Evolutionary conservation across 2,329 filamentous ascomycete genomes (phyloP).

Genomic region (Xylaria sp.): DNA sequence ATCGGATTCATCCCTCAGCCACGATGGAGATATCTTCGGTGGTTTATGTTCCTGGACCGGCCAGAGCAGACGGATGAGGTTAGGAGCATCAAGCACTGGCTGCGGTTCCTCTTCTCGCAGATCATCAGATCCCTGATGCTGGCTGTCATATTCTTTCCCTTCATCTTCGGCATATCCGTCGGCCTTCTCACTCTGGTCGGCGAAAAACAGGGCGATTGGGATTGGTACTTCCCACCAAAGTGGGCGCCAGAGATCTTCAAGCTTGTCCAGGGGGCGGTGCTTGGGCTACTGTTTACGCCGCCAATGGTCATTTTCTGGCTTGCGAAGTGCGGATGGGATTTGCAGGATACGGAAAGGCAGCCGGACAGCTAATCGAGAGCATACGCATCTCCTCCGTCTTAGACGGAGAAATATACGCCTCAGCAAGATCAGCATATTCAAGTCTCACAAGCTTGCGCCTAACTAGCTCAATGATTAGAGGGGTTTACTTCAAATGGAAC

Average conservation of each 20-base stretch:
- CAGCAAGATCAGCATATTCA: not conserved
- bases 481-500: no score
- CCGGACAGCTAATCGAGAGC: not conserved
- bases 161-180: slow-evolving; percentile 58
- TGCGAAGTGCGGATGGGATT: slow-evolving; percentile 59
- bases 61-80: slow-evolving; percentile 43
- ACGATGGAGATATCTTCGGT: slow-evolving; percentile 49
- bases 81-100: slow-evolving; percentile 48
- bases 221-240: slow-evolving; percentile 55
- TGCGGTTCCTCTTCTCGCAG: slow-evolving; percentile 51
- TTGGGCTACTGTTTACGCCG: slow-evolving; percentile 60
- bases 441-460: not conserved
- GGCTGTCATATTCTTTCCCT: slow-evolving; percentile 53
- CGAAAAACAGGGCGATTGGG: slow-evolving; percentile 49
- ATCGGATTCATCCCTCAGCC: slow-evolving; percentile 58
- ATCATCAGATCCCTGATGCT: slow-evolving; percentile 51
- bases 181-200: slow-evolving; percentile 57
- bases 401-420: not conserved
- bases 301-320: slow-evolving; percentile 62
- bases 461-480: not conserved
- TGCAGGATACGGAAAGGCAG: slow-evolving; percentile 43
- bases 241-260: slow-evolving; percentile 64
- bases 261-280: slow-evolving; percentile 57
- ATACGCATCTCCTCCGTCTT: no score
- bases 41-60: slow-evolving; percentile 57